Base-by-base conservation (phyloP, 2,329 filamentous ascomycete genomes). In the Pseudogymnoascus sp. region DNA sequence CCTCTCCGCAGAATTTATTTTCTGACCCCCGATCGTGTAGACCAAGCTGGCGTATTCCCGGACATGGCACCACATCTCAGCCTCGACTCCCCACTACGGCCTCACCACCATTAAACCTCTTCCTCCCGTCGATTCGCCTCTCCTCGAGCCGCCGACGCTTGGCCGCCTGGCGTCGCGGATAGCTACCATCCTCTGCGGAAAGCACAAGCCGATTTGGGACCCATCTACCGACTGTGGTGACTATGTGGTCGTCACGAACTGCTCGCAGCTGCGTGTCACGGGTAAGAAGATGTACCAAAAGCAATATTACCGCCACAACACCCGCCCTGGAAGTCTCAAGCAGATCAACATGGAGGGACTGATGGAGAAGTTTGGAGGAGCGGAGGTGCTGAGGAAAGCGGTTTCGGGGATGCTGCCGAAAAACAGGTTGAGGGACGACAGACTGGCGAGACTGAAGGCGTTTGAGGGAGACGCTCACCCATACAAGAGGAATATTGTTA, bases 401-500 rank as follows among this genome's bases (percentile, higher is more conserved):
- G 96, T 99, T 41, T 89, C 89, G 73, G 96, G 96, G 59, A 99
- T 99, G 95, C 77, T 99, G 76, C 95, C 95, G 61, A 99, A 99
- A 84, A 99, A 99, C 78, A 81, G 93, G 71, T 78, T 99, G 72
- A 81, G 93, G 70, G 92, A 97, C 75, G 90, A 91, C 80, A 80
- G 96, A 67, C 79, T 99, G 78, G 91, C 88, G 38, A 82, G 95
- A 69, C 78, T 99, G 74, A 99, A 97, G 84, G 93, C 90, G 5
- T 99, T 97, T 75, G 96, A 99, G 78, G 92, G 93, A n/a, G 81
- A 85, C 40, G 86, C 86, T 23, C 93, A 99, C 79, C 96, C 95
- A 40, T 97, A 97, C 76, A 90, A 90, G 83, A 77, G 88, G 75
- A 99, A 99, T 73, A 77, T 97, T 65, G 77, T 97, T 60, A 85